Conservation (phyloP, 768 basidiomycete genomes). For the Pisolithus sp. region DNA sequence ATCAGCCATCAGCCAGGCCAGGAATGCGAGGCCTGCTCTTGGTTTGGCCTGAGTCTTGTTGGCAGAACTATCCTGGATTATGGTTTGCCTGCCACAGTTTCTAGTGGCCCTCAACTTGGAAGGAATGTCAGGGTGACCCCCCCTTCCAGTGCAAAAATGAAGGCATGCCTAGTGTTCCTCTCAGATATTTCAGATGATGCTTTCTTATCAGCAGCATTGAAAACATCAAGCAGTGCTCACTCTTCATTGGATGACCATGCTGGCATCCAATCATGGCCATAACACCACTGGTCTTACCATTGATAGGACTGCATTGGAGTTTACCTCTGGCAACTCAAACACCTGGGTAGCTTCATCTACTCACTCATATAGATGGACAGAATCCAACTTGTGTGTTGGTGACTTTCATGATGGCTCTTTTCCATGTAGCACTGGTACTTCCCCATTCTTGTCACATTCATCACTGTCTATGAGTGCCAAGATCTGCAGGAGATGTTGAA, state of each 20-base stretch:
- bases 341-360: conserved; percentile 47
- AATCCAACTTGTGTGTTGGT: conserved; percentile 48
- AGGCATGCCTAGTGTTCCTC: conserved; percentile 15
- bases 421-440: conserved; percentile 32
- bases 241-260: conserved; percentile 29
- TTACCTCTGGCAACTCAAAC: conserved; percentile 32
- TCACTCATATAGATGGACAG: conserved; percentile 46
- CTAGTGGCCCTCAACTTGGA: conserved; percentile 50
- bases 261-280: conserved; percentile 21
- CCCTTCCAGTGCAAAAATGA: conserved; percentile 34
- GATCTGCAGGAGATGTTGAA: conserved; percentile 46
- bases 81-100: conserved; percentile 65
- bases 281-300: conserved; percentile 30
- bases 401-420: conserved; percentile 43
- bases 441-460: conserved; percentile 44
- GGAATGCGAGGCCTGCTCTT: conserved; percentile 36
- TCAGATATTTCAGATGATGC: conserved; percentile 37
- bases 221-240: conserved; percentile 25
- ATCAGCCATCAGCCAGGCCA: conserved; percentile 36
- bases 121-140: conserved; percentile 40
- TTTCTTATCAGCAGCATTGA: conserved; percentile 40
- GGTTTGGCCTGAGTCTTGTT: conserved; percentile 38
- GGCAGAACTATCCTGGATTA: conserved; percentile 38
- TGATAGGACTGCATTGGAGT: conserved; percentile 33
- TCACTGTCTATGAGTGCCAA: conserved; percentile 53